Conservation (phyloP, 148 eudicot species). For the Nepenthes gracilis region DNA sequence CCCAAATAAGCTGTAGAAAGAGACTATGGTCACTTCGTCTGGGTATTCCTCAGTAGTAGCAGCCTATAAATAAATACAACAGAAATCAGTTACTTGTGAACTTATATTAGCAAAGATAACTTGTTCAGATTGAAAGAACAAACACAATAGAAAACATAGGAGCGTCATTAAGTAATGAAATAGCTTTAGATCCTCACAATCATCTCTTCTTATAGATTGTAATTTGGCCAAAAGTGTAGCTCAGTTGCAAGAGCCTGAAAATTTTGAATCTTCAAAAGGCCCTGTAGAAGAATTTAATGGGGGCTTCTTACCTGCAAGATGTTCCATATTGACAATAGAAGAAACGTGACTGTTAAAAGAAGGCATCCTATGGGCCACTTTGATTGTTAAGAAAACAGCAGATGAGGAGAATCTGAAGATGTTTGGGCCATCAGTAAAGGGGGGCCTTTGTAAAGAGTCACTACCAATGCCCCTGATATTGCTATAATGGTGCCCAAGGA, state of each 20-base stretch:
- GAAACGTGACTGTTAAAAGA: constrained; percentile 23
- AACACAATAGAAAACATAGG: too few relatives aligned
- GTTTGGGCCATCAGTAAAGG: constrained; percentile 12
- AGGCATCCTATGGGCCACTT: constrained; percentile 49
- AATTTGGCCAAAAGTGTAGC: too few relatives aligned
- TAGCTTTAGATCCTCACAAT: too few relatives aligned
- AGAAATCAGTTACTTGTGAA: background rate
- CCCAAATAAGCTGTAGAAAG: constrained; percentile 48
- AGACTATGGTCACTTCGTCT: constrained; percentile 30
- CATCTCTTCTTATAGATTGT: too few relatives aligned
- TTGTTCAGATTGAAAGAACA: too few relatives aligned
- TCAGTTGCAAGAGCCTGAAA: too few relatives aligned
- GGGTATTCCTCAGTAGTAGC: constrained; percentile 38
- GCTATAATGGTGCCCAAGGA: constrained; percentile 36
- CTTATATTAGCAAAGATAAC: background rate
- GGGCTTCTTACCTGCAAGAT: constrained; percentile 31
- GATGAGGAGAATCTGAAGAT: constrained; percentile 9
- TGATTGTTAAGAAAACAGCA: constrained; percentile 16
- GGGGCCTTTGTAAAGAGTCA: constrained; percentile 47
- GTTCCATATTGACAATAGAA: constrained; percentile 31
- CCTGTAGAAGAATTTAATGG: background rate
- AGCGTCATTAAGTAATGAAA: too few relatives aligned
- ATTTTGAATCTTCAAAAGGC: too few relatives aligned
- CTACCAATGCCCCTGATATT: constrained; percentile 44
- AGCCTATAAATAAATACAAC: constrained; percentile 23